Base-by-base conservation (phyloP, 163 green algal species). In the Scenedesmus sp. region DNA sequence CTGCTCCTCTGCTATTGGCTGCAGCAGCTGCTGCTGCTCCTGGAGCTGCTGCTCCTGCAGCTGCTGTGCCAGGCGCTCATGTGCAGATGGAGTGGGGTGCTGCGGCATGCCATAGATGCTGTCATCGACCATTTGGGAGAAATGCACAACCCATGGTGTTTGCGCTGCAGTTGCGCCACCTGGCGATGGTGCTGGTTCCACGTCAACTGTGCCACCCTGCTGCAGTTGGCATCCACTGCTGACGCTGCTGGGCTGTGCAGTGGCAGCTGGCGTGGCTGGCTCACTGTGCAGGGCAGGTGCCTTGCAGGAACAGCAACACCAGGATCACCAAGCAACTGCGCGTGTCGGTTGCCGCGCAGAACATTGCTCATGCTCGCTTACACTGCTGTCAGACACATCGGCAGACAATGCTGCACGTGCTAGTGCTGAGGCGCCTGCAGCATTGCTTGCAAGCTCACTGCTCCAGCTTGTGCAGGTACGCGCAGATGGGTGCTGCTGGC, bases 111-210 rank as follows among this genome's bases (percentile, higher is more conserved):
- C 78, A 30, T 91, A 87, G 30, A 91, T 37, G 79, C 87, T 86
- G 56, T 91, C 87, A 44, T 35, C 56, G 0, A 49, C 40, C 78
- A 91, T 56, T 42, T 91, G 87, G 1, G 79, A 87, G 37, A 91
- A 91, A n/a, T 91, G 87, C 78, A 91, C 87, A 7, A 87, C 51
- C 87, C 87, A 91, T 6, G 86, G 78, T n/a, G 51, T 86, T 46
- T 86, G 73, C 13, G 24, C 65, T 68, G 85, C 70, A 61, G 73
- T 24, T 78, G 73, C 37, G 2, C 49, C 30, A 33, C 81, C 13
- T 70, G 20, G 73, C 37, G 46, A 70, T 20, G 37, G 33, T 61
- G 86, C 73, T 59, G 86, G 42, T 46, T 44, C 68, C 3, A 33
- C 24, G 86, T 2, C 12, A 84, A 33, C 68, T 44, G 59, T 68